These are phyloP conservation scores for Punctularia strigosozonata DNA, from an alignment of 768 basidiomycete genomes.

Conservation along the genomic window DNA sequence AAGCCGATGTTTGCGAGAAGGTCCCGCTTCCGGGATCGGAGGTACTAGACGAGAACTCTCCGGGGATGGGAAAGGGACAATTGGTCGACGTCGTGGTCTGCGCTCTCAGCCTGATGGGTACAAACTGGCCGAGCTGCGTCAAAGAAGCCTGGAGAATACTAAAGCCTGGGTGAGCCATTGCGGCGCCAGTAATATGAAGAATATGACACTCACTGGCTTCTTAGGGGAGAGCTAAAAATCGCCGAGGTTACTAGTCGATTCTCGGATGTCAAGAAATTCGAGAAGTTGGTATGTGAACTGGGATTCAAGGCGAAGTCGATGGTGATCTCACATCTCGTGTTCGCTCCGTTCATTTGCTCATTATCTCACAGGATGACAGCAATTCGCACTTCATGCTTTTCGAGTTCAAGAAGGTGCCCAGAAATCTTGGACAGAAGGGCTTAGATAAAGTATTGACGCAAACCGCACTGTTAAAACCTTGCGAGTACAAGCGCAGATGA, in stretches of 20 bases:
- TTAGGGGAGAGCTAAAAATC: slow-evolving; percentile 71
- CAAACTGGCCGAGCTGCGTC: slow-evolving; percentile 89
- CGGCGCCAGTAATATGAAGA: neutral
- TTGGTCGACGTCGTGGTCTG: slow-evolving; percentile 89
- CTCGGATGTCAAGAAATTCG: slow-evolving; percentile 53
- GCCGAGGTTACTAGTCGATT: slow-evolving; percentile 89
- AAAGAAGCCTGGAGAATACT: slow-evolving; percentile 85
- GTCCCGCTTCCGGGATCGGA: slow-evolving; percentile 83
- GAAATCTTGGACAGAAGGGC: slow-evolving; percentile 33
- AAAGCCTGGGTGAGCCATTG: slow-evolving; percentile 55
- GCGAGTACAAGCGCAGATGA: slow-evolving; percentile 86
- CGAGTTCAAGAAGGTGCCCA: slow-evolving; percentile 57
- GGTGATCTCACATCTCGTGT: slow-evolving; percentile 24
- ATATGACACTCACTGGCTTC: neutral
- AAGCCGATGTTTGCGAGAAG: slow-evolving; percentile 76
- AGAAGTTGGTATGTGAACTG: slow-evolving; percentile 44
- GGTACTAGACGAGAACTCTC: slow-evolving; percentile 19
- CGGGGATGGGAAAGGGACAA: slow-evolving; percentile 46
- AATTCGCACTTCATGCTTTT: slow-evolving; percentile 84
- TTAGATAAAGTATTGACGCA: slow-evolving; percentile 45
- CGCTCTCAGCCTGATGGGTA: slow-evolving; percentile 92
- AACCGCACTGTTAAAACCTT: slow-evolving; percentile 63
- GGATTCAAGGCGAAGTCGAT: slow-evolving; percentile 68
- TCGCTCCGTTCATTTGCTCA: slow-evolving; percentile 2
- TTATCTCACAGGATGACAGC: slow-evolving; percentile 45